Base-by-base conservation (phyloP, 2,329 filamentous ascomycete genomes). In the Metarhizium album region DNA sequence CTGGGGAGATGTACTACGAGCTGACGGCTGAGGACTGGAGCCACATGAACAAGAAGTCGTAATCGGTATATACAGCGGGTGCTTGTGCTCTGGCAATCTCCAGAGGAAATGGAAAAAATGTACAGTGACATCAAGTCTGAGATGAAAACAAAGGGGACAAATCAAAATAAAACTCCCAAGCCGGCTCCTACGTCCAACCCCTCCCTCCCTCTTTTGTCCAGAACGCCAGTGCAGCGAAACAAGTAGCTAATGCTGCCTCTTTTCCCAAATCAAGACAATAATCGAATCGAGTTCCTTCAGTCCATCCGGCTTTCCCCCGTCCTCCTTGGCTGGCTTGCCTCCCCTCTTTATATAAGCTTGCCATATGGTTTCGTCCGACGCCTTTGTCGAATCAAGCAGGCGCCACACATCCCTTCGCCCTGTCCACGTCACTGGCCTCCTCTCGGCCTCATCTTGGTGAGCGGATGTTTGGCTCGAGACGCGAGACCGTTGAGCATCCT, bases 281-380 rank as follows among this genome's bases (percentile, higher is more conserved):
- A 71, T 59, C 22, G 69, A 72, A 51, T 72, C 69, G 2, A 64
- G 56, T 29, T 29, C 27, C 27, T 9, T 29, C 7, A 29, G 27
- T 29, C 27, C 27, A 9, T 29, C 27, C 27, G 63, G 59, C 5
- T 62, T 58, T 61, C 61, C 31, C 13, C 48, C 4, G 49, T 54
- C 45, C 8, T 54, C 49, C 38, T 58, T n/a, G 4, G 33, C 22
- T 18, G 46, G n/a, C 23, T 42, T 53, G 18, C 50, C 37, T 49
- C 59, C 60, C 35, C 50, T 62, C 48, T 70, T 72, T 18, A 73
- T 59, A 42, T 75, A 76, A 0, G 70, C 71, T 62, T 75, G 73
- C 71, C 71, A 71, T 2, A 75, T 68, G 42, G 65, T 62, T 8
- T 71, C 70, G 18, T 64, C 56, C 2, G 61, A 55, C 2, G 62